These are phyloP conservation scores for Exophiala xenobiotica DNA, from an alignment of 2,329 filamentous ascomycete genomes.

Conservation along the genomic window DNA sequence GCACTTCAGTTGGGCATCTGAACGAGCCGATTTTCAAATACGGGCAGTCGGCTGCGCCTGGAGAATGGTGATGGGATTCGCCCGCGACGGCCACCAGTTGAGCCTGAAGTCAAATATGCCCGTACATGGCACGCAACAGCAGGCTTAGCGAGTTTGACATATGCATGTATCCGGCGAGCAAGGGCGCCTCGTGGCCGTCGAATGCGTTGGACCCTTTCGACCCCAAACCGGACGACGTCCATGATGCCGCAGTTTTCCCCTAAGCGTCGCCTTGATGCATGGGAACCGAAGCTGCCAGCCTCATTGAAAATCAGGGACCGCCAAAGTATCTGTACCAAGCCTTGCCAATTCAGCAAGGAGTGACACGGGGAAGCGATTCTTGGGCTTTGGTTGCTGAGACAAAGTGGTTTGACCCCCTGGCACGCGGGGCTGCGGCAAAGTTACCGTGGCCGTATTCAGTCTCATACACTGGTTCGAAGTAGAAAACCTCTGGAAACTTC, in stretches of 20 bases:
- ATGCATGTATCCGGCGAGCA: slow-evolving; percentile 20
- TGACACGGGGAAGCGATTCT: not conserved
- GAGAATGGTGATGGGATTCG: slow-evolving; percentile 18
- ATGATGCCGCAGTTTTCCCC: slow-evolving; percentile 24
- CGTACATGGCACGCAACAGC: slow-evolving; percentile 21
- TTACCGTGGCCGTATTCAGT: slow-evolving; percentile 5
- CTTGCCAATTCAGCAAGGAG: slow-evolving; percentile 8
- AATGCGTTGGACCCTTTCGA: slow-evolving; percentile 20
- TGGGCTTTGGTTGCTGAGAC: slow-evolving; percentile 9
- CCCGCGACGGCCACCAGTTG: slow-evolving; percentile 16
- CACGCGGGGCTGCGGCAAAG: slow-evolving; percentile 23
- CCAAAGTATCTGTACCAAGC: slow-evolving; percentile 14
- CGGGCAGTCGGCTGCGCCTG: slow-evolving; percentile 18
- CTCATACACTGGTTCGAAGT: slow-evolving; percentile 12
- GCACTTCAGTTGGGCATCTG: slow-evolving; percentile 23
- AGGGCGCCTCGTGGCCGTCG: slow-evolving; percentile 26
- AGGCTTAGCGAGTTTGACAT: slow-evolving; percentile 27
- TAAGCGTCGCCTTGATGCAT: slow-evolving; percentile 24
- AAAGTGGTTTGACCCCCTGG: slow-evolving; percentile 6
- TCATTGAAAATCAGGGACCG: slow-evolving; percentile 13
- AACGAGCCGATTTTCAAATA: slow-evolving; percentile 25
- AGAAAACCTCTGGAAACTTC: not conserved
- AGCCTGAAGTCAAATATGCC: slow-evolving; percentile 28
- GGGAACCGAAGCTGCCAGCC: slow-evolving; percentile 10
- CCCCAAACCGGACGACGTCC: slow-evolving; percentile 25